Evolutionary conservation across 1,284 basidiomycete genomes (phyloP), one percentile per base, ranked within the genome.

Genomic region (Boletus sp.): DNA sequence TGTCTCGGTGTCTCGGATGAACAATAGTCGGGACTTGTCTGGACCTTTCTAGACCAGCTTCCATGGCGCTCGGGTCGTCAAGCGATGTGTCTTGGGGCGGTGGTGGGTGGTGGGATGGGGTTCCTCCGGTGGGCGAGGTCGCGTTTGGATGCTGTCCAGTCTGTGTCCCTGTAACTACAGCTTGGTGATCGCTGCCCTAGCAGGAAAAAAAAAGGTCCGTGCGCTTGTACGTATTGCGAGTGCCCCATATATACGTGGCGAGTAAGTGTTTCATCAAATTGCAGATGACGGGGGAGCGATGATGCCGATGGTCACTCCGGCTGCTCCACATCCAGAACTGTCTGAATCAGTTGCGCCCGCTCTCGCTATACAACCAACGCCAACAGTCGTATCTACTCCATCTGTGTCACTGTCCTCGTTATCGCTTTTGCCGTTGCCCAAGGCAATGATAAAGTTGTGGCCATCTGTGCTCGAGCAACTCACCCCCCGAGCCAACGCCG

Each of bases 391-490:
- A 23, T 25, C 12, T 16, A 9, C 54, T 25, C 37, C 36, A 2
- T 53, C 57, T 39, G 58, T 52, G 45, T 57, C 54, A 30, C 54
- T 41, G 36, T 42, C 62, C 43, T 54, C 54, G 42, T 52, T 58
- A 10, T 52, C 54, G 33, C 53, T 55, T 14, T 33, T 58, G 10
- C 48, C 53, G 7, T 44, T 66, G 23, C 55, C 60, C 43, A 62
- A 56, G 33, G 62, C 59, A 42, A 86, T 86, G 80, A 72, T 88
- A 57, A 83, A 81, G 62, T 71, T 85, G 52, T 87, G 83, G 82
- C 77, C 82, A 4, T 70, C 75, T 37, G 72, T 76, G 33, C 69
- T 81, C 19, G 84, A 83, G 57, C 84, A 88, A 68, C 77, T 85
- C 39, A 92, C 89, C 2, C 88, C 89, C 32, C 76, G 78, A 55